These are phyloP conservation scores for Xylaria sp. DNA, from an alignment of 495 filamentous ascomycete species.

Conservation along the genomic window DNA sequence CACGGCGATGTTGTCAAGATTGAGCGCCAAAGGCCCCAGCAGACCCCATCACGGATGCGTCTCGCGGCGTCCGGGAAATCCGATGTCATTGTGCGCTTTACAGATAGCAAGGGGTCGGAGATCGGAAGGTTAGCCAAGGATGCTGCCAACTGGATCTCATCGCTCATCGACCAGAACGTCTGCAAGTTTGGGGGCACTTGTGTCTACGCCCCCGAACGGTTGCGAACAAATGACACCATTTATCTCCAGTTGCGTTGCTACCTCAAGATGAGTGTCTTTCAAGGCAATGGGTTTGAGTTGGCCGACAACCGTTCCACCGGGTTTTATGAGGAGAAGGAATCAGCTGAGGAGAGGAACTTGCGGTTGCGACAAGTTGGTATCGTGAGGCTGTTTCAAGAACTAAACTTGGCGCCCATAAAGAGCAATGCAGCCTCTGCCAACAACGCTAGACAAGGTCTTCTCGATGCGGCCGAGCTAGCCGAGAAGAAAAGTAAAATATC, in stretches of 20 bases:
- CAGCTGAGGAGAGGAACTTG: slow-evolving; percentile 80
- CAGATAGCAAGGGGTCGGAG: slow-evolving; percentile 78
- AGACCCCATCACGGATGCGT: slow-evolving; percentile 55
- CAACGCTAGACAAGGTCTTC: slow-evolving; percentile 79
- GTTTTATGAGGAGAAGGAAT: slow-evolving; percentile 76
- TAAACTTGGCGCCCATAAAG: slow-evolving; percentile 77
- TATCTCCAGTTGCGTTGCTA: slow-evolving; percentile 86
- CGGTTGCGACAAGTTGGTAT: slow-evolving; percentile 86
- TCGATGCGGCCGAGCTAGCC: slow-evolving; percentile 84
- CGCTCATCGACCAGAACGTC: slow-evolving; percentile 88
- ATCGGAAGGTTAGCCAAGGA: slow-evolving; percentile 90
- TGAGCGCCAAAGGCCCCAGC: slow-evolving; percentile 79
- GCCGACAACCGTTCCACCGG: slow-evolving; percentile 73
- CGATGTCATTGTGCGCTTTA: slow-evolving; percentile 95
- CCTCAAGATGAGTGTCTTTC: slow-evolving; percentile 75
- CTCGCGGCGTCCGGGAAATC: slow-evolving; percentile 61
- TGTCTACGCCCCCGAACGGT: slow-evolving; percentile 84
- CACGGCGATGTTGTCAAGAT: slow-evolving; percentile 83
- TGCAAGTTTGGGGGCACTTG: slow-evolving; percentile 87
- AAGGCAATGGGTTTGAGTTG: slow-evolving; percentile 61
- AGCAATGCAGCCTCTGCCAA: slow-evolving; percentile 77
- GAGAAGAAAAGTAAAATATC: slow-evolving; percentile 74
- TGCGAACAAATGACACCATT: slow-evolving; percentile 91
- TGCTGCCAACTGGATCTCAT: slow-evolving; percentile 90
- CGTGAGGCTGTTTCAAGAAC: slow-evolving; percentile 87